Evolutionary conservation across 495 filamentous ascomycete species (phyloP).

Genomic region (Podospora australis): DNA sequence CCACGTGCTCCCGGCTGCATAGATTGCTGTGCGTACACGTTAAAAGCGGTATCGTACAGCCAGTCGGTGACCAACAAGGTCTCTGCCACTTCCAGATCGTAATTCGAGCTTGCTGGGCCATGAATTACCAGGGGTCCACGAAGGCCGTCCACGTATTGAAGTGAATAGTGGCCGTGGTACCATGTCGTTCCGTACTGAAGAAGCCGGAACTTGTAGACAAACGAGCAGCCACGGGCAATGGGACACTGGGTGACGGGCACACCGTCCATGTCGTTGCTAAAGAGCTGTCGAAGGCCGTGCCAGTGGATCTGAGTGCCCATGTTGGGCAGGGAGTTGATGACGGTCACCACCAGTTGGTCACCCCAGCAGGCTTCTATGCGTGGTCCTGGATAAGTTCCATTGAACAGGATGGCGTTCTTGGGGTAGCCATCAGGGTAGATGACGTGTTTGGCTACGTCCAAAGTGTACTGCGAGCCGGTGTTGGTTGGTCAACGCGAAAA

Average conservation of each 20-base stretch:
- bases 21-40: constrained; percentile 7
- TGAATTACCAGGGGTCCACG: constrained; percentile 42
- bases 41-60: constrained; percentile 24
- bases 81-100: constrained; percentile 50
- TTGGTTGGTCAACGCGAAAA: constrained; percentile 29
- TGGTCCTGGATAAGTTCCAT: constrained; percentile 26
- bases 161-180: constrained; percentile 55
- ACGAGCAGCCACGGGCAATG: constrained; percentile 36
- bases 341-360: constrained; percentile 49
- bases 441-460: constrained; percentile 28
- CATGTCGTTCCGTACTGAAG: constrained; percentile 52
- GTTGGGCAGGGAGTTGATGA: constrained; percentile 44
- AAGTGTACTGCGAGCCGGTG: constrained; percentile 21
- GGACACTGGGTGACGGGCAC: constrained; percentile 45
- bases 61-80: constrained; percentile 30
- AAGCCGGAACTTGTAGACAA: constrained; percentile 22
- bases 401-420: constrained; percentile 37
- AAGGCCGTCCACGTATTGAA: constrained; percentile 48
- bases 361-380: constrained; percentile 45
- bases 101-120: constrained; percentile 41
- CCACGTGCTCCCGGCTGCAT: neutral
- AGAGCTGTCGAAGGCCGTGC: constrained; percentile 43
- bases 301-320: constrained; percentile 47
- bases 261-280: constrained; percentile 29
- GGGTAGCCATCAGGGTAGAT: constrained; percentile 40